phyloP scores from a whole-genome alignment of 768 basidiomycete species.

The Psilocybe cyanescens region DNA sequence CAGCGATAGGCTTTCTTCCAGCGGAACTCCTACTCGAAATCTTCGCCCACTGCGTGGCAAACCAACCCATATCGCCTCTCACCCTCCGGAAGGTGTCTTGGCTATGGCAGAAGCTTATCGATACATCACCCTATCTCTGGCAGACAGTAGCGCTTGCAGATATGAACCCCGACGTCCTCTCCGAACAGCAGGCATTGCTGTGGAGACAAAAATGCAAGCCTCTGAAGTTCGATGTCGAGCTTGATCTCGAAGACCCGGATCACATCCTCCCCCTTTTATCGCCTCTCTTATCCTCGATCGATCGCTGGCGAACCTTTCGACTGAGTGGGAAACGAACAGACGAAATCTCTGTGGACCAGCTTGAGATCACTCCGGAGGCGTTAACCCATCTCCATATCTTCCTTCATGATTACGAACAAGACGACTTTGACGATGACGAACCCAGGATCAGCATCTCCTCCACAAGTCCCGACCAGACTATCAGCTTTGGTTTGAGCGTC shows the following conservation, averaged over 20 bases:
- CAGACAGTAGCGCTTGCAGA: slow-evolving; percentile 57
- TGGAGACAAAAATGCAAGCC: slow-evolving; percentile 60
- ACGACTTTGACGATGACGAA: slow-evolving; percentile 33
- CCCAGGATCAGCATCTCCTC: slow-evolving; percentile 35
- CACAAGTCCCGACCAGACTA: slow-evolving; percentile 31
- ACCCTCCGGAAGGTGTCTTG: slow-evolving; percentile 56
- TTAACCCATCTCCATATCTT: slow-evolving; percentile 42
- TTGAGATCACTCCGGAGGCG: slow-evolving; percentile 26
- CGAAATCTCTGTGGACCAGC: slow-evolving; percentile 28
- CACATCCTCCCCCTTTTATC: slow-evolving; percentile 65
- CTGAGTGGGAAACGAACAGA: slow-evolving; percentile 47
- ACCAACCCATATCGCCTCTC: slow-evolving; percentile 52
- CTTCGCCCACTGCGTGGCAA: slow-evolving; percentile 49
- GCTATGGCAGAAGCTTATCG: slow-evolving; percentile 59
- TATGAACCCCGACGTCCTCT: slow-evolving; percentile 34
- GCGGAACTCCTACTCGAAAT: slow-evolving; percentile 67
- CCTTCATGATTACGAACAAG: slow-evolving; percentile 36
- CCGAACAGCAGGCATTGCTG: slow-evolving; percentile 50
- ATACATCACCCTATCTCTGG: slow-evolving; percentile 64
- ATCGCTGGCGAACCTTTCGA: slow-evolving; percentile 60
- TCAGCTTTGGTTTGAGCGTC: slow-evolving; percentile 48
- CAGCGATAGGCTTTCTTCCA: slow-evolving; percentile 45
- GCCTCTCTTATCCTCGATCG: slow-evolving; percentile 57
- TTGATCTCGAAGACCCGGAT: slow-evolving; percentile 51
- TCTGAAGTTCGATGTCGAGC: slow-evolving; percentile 56